These are phyloP conservation scores for Venturiaceae sp. DNA, from an alignment of 2,329 filamentous ascomycete genomes.

Conservation along the genomic window DNA sequence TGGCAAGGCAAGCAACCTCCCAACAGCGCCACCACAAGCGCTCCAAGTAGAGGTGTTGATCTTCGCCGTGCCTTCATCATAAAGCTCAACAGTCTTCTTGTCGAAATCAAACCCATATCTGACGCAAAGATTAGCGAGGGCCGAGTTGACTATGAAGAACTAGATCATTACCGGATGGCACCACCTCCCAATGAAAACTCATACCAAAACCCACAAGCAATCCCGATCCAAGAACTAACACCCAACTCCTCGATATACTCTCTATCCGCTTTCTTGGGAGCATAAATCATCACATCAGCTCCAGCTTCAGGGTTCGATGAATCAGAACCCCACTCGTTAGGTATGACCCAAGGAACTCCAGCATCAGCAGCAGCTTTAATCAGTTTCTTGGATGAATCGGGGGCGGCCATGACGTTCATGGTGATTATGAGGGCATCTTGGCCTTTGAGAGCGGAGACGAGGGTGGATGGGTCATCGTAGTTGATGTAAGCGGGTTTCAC, in stretches of 20 bases:
- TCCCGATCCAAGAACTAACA: constrained; percentile 15
- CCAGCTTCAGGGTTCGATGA: constrained; percentile 14
- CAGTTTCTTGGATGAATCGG: constrained; percentile 19
- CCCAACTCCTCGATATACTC: constrained; percentile 18
- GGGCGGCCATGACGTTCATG: constrained; percentile 19
- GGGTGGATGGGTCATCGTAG: constrained; percentile 28
- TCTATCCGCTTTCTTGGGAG: not conserved
- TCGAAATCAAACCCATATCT: constrained; percentile 27
- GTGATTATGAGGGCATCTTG: constrained; percentile 31
- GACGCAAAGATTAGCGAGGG: not conserved
- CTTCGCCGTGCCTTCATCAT: constrained; percentile 45
- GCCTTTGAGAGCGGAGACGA: constrained; percentile 25
- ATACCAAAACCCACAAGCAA: constrained; percentile 21
- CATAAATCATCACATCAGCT: constrained; percentile 12
- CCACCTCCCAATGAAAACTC: constrained; percentile 15
- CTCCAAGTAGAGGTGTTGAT: constrained; percentile 51
- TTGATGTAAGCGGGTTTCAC: constrained; percentile 31
- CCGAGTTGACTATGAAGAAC: no score
- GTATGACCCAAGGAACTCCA: constrained; percentile 27
- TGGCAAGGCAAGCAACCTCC: constrained; percentile 25
- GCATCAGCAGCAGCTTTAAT: constrained; percentile 26
- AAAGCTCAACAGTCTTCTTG: constrained; percentile 23
- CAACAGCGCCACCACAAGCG: constrained; percentile 46
- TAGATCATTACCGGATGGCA: constrained; percentile 9
- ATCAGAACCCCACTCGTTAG: constrained; percentile 24